Percentiles rank a stretch among this genome's conserved stretches.
phyloP scores from a whole-genome alignment of 2,329 filamentous ascomycete genomes.

The Fusarium succisae region DNA sequence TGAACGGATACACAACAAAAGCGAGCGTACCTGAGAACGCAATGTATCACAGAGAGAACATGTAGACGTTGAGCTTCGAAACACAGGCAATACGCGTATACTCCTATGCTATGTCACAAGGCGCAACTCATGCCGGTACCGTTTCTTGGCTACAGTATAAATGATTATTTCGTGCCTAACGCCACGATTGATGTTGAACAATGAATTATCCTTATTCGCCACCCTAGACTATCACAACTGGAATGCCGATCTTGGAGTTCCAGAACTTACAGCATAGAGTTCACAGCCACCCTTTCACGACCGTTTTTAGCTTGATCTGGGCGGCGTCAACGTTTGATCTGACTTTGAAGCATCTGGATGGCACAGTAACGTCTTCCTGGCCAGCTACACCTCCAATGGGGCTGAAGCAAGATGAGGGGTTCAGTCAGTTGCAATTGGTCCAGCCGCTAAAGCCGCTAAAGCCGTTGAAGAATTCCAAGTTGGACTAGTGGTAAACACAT shows the following conservation, averaged over 20 bases:
- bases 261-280: neutral
- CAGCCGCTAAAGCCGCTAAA: neutral
- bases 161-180: neutral
- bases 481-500: neutral
- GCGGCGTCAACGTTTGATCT: neutral
- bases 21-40: neutral
- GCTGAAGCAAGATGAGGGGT: slow-evolving; percentile 12
- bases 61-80: neutral
- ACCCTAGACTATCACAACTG: neutral
- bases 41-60: neutral
- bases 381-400: neutral
- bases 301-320: neutral
- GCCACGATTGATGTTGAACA: slow-evolving; percentile 2
- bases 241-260: neutral
- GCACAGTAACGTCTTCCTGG: neutral
- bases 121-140: neutral
- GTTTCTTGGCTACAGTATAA: neutral
- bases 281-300: slow-evolving; percentile 2
- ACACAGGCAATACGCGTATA: neutral
- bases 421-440: neutral
- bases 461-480: neutral
- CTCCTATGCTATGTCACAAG: neutral
- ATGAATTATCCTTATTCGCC: slow-evolving; percentile 11
- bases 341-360: neutral
- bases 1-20: neutral